Evolutionary conservation across 2,329 filamentous ascomycete genomes (phyloP), one percentile per base, ranked within the genome.

Genomic region (Tolypocladium inflatum): DNA sequence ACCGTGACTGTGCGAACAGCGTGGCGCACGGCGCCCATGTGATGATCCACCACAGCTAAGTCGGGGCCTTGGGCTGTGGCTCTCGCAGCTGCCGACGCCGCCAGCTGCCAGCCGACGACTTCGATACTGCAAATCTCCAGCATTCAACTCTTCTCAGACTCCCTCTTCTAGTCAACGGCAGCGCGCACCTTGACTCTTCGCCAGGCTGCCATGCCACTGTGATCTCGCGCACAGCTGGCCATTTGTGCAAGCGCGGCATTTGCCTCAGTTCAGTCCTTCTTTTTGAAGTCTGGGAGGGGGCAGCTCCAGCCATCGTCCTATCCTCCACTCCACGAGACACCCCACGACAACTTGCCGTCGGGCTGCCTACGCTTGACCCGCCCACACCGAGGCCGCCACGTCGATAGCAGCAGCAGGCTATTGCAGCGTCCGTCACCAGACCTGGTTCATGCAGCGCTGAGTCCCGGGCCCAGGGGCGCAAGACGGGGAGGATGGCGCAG

Each of bases 401-500:
- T 50, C 19, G 33, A 56, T 39, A 50, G 21, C 17, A 57, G 21
- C 17, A 57, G 33, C 59, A 54, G 50, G 59, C 19, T 37, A 52
- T 58, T 56, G 41, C 52, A 33, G 51, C 55, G 41, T 57, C 56
- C 54, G n/a, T 26, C 58, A 50, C 43, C 50, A n/a, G 6, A 3
- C 15, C 17, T 60, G 39, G 62, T 71, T 67, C 65, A 71, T 71
- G 70, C 63, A 55, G 59, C 50, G 53, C 58, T 69, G 65, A 68
- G 62, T 39, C 48, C 59, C 37, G 55, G 55, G 58, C 63, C 56
- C 38, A 52, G 55, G 41, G 62, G 65, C 63, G 66, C 65, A 64
- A 58, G 58, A 59, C 59, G 65, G 67, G 64, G 64, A 71, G 56
- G 59, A 75, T 75, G 73, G 70, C 73, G 65, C 72, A 73, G 64